Base-by-base conservation (phyloP, 2,329 filamentous ascomycete species). In the Myriosclerotinia scirpicola region DNA sequence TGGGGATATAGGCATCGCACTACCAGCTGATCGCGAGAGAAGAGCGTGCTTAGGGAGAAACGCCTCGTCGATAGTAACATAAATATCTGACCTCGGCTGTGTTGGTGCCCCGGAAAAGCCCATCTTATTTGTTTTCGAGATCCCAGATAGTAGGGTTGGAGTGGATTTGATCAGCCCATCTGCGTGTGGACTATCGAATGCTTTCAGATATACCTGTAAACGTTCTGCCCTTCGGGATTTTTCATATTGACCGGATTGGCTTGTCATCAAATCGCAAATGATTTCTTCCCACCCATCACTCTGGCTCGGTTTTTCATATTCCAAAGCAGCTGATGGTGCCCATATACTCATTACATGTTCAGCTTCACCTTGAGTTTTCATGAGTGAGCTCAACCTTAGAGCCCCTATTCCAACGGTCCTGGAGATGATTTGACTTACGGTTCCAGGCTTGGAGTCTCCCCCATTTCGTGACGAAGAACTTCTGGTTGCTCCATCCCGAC, bases 91-190 rank as follows among this genome's bases (percentile, higher is more conserved):
- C 73, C 96, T 85, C 20, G 90, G 84, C 76, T 92, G 93, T 0
- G 90, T 93, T 0, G 95, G 94, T 1, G 93, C 93, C 15, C 93
- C 93, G 4, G 94, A 92, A 76, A 99, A 98, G 2, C 93, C 95
- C 77, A 98, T 93, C 76, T 95, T 95, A 73, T 84, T 90, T 0
- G 93, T 96, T 77, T 90, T 90, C 67, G 84, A 84, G 68, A 98
- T 86, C 62, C 90, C 89, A 61, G 96, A 90, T 17, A 99, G 85
- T 17, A 96, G 80, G 0, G 94, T 98, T 0, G 95, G 95, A 3
- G 92, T 97, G 58, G 90, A 87, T 74, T 90, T 92, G 75, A 98
- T 90, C 52, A 99, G 84, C 0, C 80, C 82, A 71, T 96, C 92
- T 0, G 92, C 87, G 73, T 98, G 92, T 1, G 86, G 82, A 72